phyloP scores from a whole-genome alignment of 495 filamentous ascomycete genomes.

The Aspergillus ostianus region DNA sequence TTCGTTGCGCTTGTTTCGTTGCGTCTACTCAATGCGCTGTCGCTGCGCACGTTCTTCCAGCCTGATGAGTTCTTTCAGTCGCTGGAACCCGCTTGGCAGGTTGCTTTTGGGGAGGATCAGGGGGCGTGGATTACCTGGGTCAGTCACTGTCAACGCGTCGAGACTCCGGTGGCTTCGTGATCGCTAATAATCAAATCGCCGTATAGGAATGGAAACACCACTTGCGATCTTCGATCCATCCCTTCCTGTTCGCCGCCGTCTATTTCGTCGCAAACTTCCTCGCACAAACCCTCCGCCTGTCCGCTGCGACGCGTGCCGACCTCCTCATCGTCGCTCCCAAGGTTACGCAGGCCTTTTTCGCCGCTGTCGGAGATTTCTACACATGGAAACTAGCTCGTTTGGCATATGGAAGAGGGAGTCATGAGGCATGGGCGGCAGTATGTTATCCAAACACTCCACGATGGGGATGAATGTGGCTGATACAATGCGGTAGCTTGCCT shows the following conservation, averaged over 20 bases:
- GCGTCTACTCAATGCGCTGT: constrained; percentile 82
- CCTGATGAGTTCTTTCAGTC: constrained; percentile 99
- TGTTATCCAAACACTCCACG: constrained; percentile 21
- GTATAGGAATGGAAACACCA: constrained; percentile 88
- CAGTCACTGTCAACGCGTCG: constrained; percentile 25
- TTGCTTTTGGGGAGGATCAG: constrained; percentile 73
- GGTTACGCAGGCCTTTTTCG: constrained; percentile 70
- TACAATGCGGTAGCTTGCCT: constrained; percentile 41
- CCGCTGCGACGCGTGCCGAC: constrained; percentile 52
- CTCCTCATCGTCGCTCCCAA: constrained; percentile 72
- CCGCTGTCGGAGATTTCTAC: constrained; percentile 79
- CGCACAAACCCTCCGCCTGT: constrained; percentile 48
- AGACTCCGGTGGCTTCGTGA: constrained; percentile 1
- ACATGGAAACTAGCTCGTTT: constrained; percentile 80
- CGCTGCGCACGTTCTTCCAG: constrained; percentile 92
- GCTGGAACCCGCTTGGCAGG: constrained; percentile 90
- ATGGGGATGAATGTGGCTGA: constrained; percentile 7
- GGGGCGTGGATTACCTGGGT: constrained; percentile 98
- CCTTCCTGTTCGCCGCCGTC: constrained; percentile 72
- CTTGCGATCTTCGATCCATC: constrained; percentile 90
- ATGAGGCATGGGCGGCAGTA: constrained; percentile 68
- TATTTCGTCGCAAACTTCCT: constrained; percentile 62
- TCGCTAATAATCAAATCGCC: background rate
- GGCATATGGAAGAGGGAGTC: constrained; percentile 66
- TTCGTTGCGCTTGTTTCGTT: constrained; percentile 68